Percentiles rank a stretch among this genome's conserved stretches.
Evolutionary conservation across 768 basidiomycete species (phyloP).

Genomic region (Macrolepiota albuminosa): DNA sequence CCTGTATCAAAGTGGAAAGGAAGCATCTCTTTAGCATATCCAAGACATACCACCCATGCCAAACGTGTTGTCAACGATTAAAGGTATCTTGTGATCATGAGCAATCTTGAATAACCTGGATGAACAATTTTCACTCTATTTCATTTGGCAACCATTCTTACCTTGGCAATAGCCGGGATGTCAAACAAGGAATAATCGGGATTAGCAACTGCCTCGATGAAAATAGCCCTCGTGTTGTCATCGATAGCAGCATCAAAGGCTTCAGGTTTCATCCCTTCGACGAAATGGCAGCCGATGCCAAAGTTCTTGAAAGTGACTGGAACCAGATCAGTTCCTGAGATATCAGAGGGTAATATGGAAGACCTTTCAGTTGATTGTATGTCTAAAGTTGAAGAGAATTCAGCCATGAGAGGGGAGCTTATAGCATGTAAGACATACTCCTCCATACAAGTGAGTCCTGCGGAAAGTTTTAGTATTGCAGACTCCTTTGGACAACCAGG

Average conservation of each 20-base stretch:
- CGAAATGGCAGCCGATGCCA: slow-evolving; percentile 62
- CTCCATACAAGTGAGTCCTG: slow-evolving; percentile 65
- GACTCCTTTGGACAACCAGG: background rate
- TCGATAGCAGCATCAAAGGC: slow-evolving; percentile 68
- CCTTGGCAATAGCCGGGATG: slow-evolving; percentile 66
- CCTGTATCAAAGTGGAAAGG: slow-evolving; percentile 24
- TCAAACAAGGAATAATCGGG: slow-evolving; percentile 68
- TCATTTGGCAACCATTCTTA: slow-evolving; percentile 16
- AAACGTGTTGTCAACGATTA: slow-evolving; percentile 81
- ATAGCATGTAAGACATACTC: slow-evolving; percentile 35
- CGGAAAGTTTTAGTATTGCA: background rate
- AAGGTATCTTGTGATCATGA: slow-evolving; percentile 64
- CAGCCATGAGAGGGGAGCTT: background rate
- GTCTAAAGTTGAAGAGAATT: slow-evolving; percentile 34
- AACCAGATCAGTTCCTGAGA: background rate
- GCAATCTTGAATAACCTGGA: slow-evolving; percentile 45
- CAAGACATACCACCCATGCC: slow-evolving; percentile 53
- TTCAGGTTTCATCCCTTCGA: slow-evolving; percentile 48
- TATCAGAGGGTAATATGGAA: slow-evolving; percentile 2
- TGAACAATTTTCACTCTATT: background rate
- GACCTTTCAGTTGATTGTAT: slow-evolving; percentile 69
- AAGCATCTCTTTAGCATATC: background rate
- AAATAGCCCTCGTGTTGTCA: slow-evolving; percentile 72
- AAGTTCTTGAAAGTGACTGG: slow-evolving; percentile 64
- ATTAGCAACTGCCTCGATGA: slow-evolving; percentile 76